These are phyloP conservation scores for Aegilops bicornis DNA, from an alignment of 176 grass and related monocot species.

Conservation along the genomic window DNA sequence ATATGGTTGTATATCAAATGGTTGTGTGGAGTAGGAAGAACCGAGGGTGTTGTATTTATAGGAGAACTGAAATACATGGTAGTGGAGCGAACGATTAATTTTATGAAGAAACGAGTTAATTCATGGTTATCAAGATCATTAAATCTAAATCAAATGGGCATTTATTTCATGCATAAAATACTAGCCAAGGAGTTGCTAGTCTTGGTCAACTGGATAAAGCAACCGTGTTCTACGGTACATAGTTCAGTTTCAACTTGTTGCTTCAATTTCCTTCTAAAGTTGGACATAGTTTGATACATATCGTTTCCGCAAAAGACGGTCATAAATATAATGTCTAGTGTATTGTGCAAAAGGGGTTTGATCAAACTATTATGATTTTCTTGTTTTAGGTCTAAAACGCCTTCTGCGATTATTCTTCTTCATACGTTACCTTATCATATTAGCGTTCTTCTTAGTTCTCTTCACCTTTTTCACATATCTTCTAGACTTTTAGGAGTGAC, in stretches of 20 bases:
- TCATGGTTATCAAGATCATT: too few relatives aligned
- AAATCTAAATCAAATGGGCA: background rate
- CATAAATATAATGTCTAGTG: background rate
- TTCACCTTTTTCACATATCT: background rate
- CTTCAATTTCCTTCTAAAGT: background rate
- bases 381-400: background rate
- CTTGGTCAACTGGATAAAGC: background rate
- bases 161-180: background rate
- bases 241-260: background rate
- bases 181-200: background rate
- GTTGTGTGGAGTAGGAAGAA: background rate
- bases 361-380: background rate
- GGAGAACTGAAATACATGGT: background rate
- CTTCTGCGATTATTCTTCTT: background rate
- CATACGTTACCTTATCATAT: background rate
- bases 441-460: background rate
- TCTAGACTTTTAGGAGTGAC: background rate
- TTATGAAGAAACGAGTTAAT: background rate
- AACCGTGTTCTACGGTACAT: background rate
- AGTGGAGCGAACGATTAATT: background rate
- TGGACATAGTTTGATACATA: background rate
- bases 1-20: background rate
- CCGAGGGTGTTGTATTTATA: background rate
- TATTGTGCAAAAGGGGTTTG: background rate
- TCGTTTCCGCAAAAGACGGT: background rate